Evolutionary conservation across 2,329 filamentous ascomycete species (phyloP).

Genomic region (Aspergillus calidoustus): DNA sequence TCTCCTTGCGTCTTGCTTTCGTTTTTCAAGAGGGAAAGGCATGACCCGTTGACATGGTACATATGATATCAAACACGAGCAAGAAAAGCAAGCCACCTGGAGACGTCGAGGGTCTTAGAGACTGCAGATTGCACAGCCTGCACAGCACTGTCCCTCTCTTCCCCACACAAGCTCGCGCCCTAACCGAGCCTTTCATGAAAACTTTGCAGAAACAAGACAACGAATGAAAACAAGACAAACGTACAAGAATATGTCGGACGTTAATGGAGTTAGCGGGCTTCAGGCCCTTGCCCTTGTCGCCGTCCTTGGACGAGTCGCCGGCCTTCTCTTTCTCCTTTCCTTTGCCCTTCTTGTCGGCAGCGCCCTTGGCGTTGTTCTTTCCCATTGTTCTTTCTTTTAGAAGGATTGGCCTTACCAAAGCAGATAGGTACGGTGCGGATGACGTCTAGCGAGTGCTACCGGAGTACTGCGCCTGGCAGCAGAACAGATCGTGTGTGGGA

Average conservation of each 20-base stretch:
- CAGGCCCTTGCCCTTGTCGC: constrained; percentile 43
- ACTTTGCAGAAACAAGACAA: constrained; percentile 2
- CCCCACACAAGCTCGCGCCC: background rate
- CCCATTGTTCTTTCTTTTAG: constrained; percentile 37
- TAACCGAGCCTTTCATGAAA: background rate
- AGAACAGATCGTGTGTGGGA: background rate
- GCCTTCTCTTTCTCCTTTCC: constrained; percentile 31
- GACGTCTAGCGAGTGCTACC: background rate
- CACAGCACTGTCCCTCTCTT: background rate
- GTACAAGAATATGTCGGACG: constrained; percentile 65
- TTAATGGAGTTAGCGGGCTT: constrained; percentile 69
- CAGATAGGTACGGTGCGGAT: background rate
- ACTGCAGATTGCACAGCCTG: background rate
- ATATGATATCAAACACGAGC: background rate
- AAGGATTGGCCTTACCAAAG: background rate
- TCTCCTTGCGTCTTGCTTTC: background rate
- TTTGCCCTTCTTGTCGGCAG: constrained; percentile 45
- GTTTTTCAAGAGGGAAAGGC: background rate
- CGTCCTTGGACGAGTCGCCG: constrained; percentile 30
- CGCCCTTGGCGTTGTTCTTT: constrained; percentile 48
- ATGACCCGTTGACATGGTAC: background rate
- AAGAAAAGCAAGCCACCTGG: background rate
- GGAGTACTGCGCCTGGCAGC: background rate
- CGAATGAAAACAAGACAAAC: constrained; percentile 22
- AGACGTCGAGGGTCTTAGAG: background rate